Conservation (phyloP, 805 yeast species). For the Candida arabinofermentans region DNA sequence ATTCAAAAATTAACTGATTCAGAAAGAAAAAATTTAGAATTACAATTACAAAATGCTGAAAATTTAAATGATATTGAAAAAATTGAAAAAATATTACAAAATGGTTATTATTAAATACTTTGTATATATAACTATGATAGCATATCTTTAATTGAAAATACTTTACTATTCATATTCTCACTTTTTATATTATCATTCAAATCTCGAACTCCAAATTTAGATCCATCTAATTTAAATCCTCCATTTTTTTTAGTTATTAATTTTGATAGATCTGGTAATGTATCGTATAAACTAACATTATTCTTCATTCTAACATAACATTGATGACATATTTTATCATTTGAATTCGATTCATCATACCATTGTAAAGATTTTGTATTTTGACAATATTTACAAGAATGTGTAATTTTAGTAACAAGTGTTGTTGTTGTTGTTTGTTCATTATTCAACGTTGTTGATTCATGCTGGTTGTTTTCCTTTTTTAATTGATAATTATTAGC, state of each 20-base stretch:
- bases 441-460: too few species aligned
- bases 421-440: too few species aligned
- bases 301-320: slow-evolving; percentile 23
- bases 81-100: slow-evolving; percentile 53
- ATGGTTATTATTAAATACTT: slow-evolving; percentile 21
- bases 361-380: slow-evolving; percentile 18
- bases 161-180: slow-evolving; percentile 3
- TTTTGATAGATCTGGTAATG: slow-evolving; percentile 21
- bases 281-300: slow-evolving; percentile 20
- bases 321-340: slow-evolving; percentile 21
- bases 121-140: slow-evolving; percentile 9
- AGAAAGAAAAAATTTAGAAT: slow-evolving; percentile 48
- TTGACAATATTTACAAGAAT: slow-evolving; percentile 18
- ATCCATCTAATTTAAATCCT: slow-evolving; percentile 12
- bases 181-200: slow-evolving; percentile 8
- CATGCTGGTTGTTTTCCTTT: background rate
- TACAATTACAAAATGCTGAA: slow-evolving; percentile 56
- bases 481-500: background rate
- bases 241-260: slow-evolving; percentile 6
- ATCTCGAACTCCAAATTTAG: slow-evolving; percentile 18
- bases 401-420: too few species aligned
- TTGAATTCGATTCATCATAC: slow-evolving; percentile 10
- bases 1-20: slow-evolving; percentile 48
- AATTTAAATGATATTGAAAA: slow-evolving; percentile 71
- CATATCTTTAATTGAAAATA: slow-evolving; percentile 22